Evolutionary conservation across 768 basidiomycete genomes (phyloP).

Genomic region (Russula dissimulans): DNA sequence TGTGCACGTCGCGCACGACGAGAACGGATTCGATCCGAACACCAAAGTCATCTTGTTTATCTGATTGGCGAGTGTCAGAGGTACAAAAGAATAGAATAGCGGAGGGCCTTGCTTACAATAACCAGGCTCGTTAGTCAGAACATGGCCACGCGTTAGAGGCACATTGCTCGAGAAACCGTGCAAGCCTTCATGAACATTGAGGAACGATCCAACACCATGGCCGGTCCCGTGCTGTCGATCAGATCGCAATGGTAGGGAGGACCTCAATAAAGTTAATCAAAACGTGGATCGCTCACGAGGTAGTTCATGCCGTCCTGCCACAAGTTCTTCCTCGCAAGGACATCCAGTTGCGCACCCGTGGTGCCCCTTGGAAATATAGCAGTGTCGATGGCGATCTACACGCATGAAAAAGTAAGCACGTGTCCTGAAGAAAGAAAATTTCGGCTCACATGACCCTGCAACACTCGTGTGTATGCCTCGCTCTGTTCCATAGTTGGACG

Average conservation of each 20-base stretch:
- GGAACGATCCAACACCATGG: conserved; percentile 82
- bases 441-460: conserved; percentile 86
- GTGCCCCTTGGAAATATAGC: conserved; percentile 89
- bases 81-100: background rate
- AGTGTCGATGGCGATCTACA: conserved; percentile 81
- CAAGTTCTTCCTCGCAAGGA: conserved; percentile 78
- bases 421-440: conserved; percentile 19
- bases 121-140: conserved; percentile 92
- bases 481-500: conserved; percentile 77
- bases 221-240: conserved; percentile 72
- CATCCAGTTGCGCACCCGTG: conserved; percentile 73
- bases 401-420: conserved; percentile 17
- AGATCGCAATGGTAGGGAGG: background rate
- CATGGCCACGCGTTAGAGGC: conserved; percentile 74
- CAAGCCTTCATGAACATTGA: conserved; percentile 80
- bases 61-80: conserved; percentile 23
- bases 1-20: conserved; percentile 63
- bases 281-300: conserved; percentile 37
- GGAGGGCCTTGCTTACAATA: conserved; percentile 53
- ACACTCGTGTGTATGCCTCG: conserved; percentile 87
- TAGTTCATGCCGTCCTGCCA: conserved; percentile 86
- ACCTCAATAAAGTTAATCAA: background rate
- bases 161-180: conserved; percentile 64
- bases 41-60: conserved; percentile 74
- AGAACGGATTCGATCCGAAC: conserved; percentile 89